Evolutionary conservation across 1,139 yeast genomes (phyloP).

Genomic region (Yamadazyma siamensis): DNA sequence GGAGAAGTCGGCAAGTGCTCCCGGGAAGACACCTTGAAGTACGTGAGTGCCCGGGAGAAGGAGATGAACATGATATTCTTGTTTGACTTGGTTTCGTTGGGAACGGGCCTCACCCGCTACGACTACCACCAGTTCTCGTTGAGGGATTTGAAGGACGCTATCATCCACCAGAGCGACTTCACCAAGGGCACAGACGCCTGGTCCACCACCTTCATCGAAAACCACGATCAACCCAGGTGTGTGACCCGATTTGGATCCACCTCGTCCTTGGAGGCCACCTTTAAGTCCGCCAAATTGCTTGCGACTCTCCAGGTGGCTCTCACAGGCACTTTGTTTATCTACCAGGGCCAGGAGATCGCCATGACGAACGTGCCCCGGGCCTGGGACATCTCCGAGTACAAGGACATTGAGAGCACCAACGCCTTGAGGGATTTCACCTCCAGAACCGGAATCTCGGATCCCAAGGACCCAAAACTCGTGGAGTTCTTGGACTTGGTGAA

Average conservation of each 20-base stretch:
- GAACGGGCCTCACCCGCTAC: slow-evolving; percentile 35
- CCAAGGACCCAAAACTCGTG: slow-evolving; percentile 16
- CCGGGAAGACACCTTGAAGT: slow-evolving; percentile 41
- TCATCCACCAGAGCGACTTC: slow-evolving; percentile 25
- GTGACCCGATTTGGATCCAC: slow-evolving; percentile 46
- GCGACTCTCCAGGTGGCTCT: slow-evolving; percentile 44
- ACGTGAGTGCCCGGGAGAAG: slow-evolving; percentile 45
- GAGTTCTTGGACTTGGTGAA: slow-evolving; percentile 31
- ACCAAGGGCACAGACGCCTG: slow-evolving; percentile 54
- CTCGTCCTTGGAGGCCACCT: slow-evolving; percentile 29
- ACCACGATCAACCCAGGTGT: slow-evolving; percentile 58
- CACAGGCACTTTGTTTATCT: slow-evolving; percentile 55
- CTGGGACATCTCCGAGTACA: slow-evolving; percentile 50
- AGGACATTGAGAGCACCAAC: slow-evolving; percentile 47
- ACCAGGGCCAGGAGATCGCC: slow-evolving; percentile 63
- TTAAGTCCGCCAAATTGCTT: slow-evolving; percentile 45
- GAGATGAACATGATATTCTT: slow-evolving; percentile 54
- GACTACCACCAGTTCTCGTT: slow-evolving; percentile 30
- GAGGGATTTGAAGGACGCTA: slow-evolving; percentile 42
- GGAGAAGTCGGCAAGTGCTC: slow-evolving; percentile 51
- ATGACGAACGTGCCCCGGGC: slow-evolving; percentile 43
- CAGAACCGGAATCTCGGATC: slow-evolving; percentile 24
- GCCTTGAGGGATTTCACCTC: slow-evolving; percentile 34
- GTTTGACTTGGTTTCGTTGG: slow-evolving; percentile 46
- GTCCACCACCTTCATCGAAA: slow-evolving; percentile 55